phyloP scores from a whole-genome alignment of 768 basidiomycete genomes.

The Psilocybe cubensis region DNA sequence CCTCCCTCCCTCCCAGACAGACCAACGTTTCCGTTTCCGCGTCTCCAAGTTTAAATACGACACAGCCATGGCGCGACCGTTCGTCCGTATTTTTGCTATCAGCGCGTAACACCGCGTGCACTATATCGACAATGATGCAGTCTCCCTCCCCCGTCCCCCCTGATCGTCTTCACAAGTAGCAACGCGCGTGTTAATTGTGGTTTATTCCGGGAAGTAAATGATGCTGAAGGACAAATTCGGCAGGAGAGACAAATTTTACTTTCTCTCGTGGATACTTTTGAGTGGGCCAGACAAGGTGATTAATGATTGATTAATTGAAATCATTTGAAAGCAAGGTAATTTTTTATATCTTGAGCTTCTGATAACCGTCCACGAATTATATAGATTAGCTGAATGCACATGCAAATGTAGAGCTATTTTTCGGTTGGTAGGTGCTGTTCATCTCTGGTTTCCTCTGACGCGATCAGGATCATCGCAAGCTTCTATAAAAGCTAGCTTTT shows the following conservation, averaged over 20 bases:
- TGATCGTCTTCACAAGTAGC: neutral
- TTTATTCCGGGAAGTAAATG: no score
- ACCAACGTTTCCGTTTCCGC: conserved; percentile 2
- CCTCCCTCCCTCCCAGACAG: no score
- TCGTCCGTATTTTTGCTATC: conserved; percentile 1
- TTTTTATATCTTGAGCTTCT: neutral
- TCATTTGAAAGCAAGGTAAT: neutral
- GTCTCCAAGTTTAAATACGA: neutral
- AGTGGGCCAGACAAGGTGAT: neutral
- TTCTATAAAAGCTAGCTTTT: neutral
- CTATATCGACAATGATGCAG: neutral
- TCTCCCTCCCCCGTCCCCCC: no score
- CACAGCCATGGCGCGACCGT: neutral
- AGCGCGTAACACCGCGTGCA: neutral
- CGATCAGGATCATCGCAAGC: no score
- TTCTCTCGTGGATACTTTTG: neutral
- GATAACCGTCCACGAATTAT: neutral
- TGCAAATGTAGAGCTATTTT: no score
- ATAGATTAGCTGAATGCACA: neutral
- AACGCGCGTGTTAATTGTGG: no score
- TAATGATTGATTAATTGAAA: neutral
- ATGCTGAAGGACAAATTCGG: no score
- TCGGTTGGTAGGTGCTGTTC: no score
- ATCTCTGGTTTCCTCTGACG: no score
- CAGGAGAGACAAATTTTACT: no score